These are phyloP conservation scores for Aleurites moluccanus DNA, from an alignment of 441 rosid species.

Conservation along the genomic window DNA sequence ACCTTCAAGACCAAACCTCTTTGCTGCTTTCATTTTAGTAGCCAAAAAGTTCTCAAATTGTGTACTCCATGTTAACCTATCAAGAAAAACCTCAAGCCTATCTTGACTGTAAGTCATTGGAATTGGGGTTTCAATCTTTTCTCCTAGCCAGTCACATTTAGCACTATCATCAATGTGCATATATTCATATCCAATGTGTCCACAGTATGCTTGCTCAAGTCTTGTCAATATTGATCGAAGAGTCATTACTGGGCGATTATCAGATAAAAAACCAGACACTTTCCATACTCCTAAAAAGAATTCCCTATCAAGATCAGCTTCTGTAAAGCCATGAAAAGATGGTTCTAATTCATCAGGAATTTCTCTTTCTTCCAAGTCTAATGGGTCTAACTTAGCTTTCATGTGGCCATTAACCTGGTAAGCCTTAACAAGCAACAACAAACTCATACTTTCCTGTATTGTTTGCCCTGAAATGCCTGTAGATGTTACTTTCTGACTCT, in stretches of 20 bases:
- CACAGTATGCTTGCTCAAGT: slow-evolving; percentile 96
- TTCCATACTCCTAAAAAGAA: slow-evolving; percentile 95
- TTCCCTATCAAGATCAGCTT: slow-evolving; percentile 96
- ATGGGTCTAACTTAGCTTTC: slow-evolving; percentile 89
- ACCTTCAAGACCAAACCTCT: slow-evolving; percentile 98
- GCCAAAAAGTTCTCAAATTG: slow-evolving; percentile 97
- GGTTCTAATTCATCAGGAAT: slow-evolving; percentile 80
- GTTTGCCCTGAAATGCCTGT: slow-evolving; percentile 96
- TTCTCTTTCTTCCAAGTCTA: slow-evolving; percentile 72
- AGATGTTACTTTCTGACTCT: slow-evolving; percentile 64
- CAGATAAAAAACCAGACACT: slow-evolving; percentile 92
- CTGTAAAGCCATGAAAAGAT: slow-evolving; percentile 75
- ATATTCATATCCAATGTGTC: slow-evolving; percentile 86
- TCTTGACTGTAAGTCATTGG: slow-evolving; percentile 60
- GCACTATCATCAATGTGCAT: slow-evolving; percentile 95
- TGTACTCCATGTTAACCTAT: slow-evolving; percentile 90
- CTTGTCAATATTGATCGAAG: slow-evolving; percentile 80
- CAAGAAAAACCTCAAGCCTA: slow-evolving; percentile 75
- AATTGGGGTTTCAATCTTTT: slow-evolving; percentile 95
- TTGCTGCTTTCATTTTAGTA: slow-evolving; percentile 92
- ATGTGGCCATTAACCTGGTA: slow-evolving; percentile 97
- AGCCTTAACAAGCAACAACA: slow-evolving; percentile 82
- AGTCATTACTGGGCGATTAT: slow-evolving; percentile 91
- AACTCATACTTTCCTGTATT: slow-evolving; percentile 94
- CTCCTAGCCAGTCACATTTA: slow-evolving; percentile 89